Evolutionary conservation across 2,329 filamentous ascomycete species (phyloP).

Genomic region (Fusarium floridanum): DNA sequence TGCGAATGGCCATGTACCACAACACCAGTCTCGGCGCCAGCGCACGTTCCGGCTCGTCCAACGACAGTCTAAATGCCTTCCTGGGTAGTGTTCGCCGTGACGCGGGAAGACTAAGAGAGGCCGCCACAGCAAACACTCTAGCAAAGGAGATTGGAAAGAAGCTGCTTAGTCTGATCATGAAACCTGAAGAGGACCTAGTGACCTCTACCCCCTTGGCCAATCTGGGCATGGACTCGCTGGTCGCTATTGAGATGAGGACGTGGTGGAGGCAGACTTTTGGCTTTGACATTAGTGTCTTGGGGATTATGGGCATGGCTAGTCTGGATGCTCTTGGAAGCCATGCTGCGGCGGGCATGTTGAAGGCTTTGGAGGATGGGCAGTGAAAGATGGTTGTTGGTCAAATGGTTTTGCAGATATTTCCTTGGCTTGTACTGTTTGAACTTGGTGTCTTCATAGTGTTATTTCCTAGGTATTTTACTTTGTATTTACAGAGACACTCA

Average conservation of each 20-base stretch:
- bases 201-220: slow-evolving; percentile 9
- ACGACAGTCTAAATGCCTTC: slow-evolving; percentile 18
- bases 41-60: neutral
- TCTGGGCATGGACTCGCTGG: slow-evolving; percentile 40
- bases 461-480: neutral
- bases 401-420: neutral
- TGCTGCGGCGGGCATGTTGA: slow-evolving; percentile 7
- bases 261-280: slow-evolving; percentile 41
- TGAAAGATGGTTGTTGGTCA: neutral
- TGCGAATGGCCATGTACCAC: slow-evolving; percentile 38
- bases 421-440: neutral
- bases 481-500: neutral
- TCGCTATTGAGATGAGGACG: slow-evolving; percentile 41
- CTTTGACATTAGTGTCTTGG: slow-evolving; percentile 38
- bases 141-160: slow-evolving; percentile 24
- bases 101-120: slow-evolving; percentile 1
- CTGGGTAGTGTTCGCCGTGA: slow-evolving; percentile 9
- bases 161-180: slow-evolving; percentile 31
- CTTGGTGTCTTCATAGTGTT: neutral
- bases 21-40: slow-evolving; percentile 13
- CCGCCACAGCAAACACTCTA: neutral
- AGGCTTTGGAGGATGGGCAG: slow-evolving; percentile 6
- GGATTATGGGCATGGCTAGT: slow-evolving; percentile 26
- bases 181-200: slow-evolving; percentile 24
- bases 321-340: slow-evolving; percentile 11